Evolutionary conservation across 1,284 basidiomycete species (phyloP), one percentile per base, ranked within the genome.

Genomic region (Cryptococcus amylolentus): DNA sequence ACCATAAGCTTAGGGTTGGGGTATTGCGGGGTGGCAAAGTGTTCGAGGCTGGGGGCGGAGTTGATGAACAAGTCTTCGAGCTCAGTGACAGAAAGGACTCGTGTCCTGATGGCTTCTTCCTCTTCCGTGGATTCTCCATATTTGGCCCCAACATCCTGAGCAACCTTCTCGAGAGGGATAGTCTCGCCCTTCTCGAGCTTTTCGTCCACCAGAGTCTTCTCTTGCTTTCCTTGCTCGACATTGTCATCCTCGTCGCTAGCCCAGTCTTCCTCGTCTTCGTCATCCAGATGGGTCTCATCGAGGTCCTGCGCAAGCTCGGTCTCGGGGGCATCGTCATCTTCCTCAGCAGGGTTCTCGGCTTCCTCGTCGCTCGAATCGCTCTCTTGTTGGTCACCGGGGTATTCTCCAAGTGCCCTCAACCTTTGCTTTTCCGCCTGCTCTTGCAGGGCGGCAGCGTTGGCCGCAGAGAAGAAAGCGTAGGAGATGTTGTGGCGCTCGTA

Each of bases 401-500:
- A 72, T 8, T 75, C 77, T 0, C 74, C 73, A 7, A 73, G 76
- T 45, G 72, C 68, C 51, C 75, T 56, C 46, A 64, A 61, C 55
- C 65, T 58, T 57, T 68, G 68, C 70, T 52, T 81, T 28, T 84
- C 83, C 13, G 84, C 86, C 72, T 78, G 76, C 58, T 90, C 83
- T 63, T 95, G 93, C 23, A 91, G 72, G 7, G 91, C 92, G 9
- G 87, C 83, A 13, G 92, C 92, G 77, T 92, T 88, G 12, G 88
- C 84, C 5, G 96, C 96, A 31, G 95, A 98, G 82, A 96, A 98
- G 77, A 98, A 99, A 0, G 91, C 93, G 69, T 91, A 98, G 58
- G 82, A 82, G 49, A 98, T 83, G 7, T 84, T 83, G 66, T 91
- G 82, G 18, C 81, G 71, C 59, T 97, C 92, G 70, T 98, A 97